Conservation (phyloP, 768 basidiomycete species). For the Mycena kentingensis region DNA sequence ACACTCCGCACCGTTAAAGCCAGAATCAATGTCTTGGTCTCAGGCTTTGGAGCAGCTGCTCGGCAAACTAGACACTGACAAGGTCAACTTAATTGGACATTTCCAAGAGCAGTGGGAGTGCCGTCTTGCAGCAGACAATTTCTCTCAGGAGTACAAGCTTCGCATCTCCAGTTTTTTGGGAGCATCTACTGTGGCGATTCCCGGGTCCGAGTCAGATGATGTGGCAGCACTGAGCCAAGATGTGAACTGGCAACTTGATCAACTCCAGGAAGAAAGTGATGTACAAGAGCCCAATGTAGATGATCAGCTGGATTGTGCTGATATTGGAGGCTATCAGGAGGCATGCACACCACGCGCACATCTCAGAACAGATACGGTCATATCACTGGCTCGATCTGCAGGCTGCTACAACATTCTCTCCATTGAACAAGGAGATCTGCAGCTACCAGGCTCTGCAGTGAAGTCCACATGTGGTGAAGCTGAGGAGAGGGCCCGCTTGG, state of each 20-base stretch:
- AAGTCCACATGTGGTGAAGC: too few species aligned
- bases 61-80: not conserved
- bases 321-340: not conserved
- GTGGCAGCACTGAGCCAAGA: not conserved
- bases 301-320: not conserved
- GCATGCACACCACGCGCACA: not conserved
- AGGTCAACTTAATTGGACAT: slow-evolving; percentile 7
- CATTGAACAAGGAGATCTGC: too few species aligned
- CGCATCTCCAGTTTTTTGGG: not conserved
- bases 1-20: slow-evolving; percentile 7
- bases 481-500: not conserved
- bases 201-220: not conserved
- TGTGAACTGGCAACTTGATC: slow-evolving; percentile 9
- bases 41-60: slow-evolving; percentile 2
- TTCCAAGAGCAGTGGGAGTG: slow-evolving; percentile 20
- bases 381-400: slow-evolving; percentile 1
- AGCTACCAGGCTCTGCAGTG: too few species aligned
- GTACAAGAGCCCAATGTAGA: not conserved
- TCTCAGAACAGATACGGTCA: not conserved
- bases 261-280: not conserved
- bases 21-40: not conserved
- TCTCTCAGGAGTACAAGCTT: slow-evolving; percentile 6
- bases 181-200: not conserved
- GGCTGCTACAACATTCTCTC: not conserved
- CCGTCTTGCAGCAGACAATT: slow-evolving; percentile 10